Evolutionary conservation across 73 alveolate genomes (phyloP), one percentile per base, ranked within the genome.

Genomic region (Vitrella brassicaformis): DNA sequence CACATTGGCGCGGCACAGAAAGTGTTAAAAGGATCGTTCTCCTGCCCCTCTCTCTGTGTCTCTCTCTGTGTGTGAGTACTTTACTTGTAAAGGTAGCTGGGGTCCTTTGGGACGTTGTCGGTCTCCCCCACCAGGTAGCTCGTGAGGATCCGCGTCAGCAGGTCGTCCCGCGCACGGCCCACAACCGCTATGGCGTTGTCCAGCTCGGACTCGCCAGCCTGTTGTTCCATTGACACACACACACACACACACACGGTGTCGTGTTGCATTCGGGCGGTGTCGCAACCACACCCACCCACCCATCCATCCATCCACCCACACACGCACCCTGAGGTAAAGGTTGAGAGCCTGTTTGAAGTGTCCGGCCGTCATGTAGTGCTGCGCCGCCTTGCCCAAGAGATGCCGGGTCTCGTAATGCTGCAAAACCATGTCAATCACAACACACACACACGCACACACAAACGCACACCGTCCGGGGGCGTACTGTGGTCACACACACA

Each of bases 91-190:
- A 39, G 22, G 30, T 56, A 18, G 1, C 28, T 1, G 25, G 26
- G 66, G 31, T 31, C 76, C 76, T 76, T 76, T 19, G 78, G 84
- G 28, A 68, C 76, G 26, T 46, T 69, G 72, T 77, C 84, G 0
- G 78, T 68, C 71, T 77, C 84, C 47, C 84, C 84, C 78, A 77
- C 47, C 31, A 77, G 71, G 72, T 68, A 77, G 71, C 47, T 71
- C 27, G 68, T 69, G 39, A 77, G 84, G 1, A 67, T 68, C 28
- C 68, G 77, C n/a, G 84, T 77, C 78, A 77, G 28, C 47, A 71
- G 26, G 29, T 77, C 84, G 47, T 69, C 68, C 72, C 84, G 25
- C 31, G 84, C 84, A 30, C 66, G 31, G 31, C 84, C 84, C 26
- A 77, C 84, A 25, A 77, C 84, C 72, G 65, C 70, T 9, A 31